phyloP scores from a whole-genome alignment of 2,329 filamentous ascomycete species.

The Aaosphaeria pasadenensis region DNA sequence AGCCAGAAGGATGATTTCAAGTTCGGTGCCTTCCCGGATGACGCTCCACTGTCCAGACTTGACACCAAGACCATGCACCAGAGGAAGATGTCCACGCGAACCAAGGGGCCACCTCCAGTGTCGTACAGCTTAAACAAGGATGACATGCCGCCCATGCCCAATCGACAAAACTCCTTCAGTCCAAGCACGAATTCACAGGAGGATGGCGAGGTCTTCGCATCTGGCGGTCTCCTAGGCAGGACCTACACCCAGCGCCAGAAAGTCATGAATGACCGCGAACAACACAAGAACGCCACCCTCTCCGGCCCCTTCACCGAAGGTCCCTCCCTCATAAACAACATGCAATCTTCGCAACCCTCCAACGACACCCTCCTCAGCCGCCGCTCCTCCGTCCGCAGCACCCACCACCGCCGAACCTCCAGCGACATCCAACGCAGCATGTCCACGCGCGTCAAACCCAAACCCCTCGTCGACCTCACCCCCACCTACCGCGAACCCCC shows the following conservation, averaged over 20 bases:
- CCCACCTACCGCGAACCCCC: slow-evolving; percentile 64
- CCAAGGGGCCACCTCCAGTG: slow-evolving; percentile 35
- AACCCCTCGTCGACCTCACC: slow-evolving; percentile 67
- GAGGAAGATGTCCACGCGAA: slow-evolving; percentile 36
- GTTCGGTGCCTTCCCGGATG: slow-evolving; percentile 24
- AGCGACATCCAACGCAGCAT: slow-evolving; percentile 44
- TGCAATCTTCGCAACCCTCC: slow-evolving; percentile 23
- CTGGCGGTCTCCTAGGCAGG: slow-evolving; percentile 48
- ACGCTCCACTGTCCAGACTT: slow-evolving; percentile 15
- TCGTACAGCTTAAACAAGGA: slow-evolving; percentile 22
- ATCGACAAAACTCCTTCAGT: slow-evolving; percentile 11
- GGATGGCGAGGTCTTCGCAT: slow-evolving; percentile 43
- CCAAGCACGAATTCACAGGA: slow-evolving; percentile 20
- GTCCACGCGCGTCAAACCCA: slow-evolving; percentile 47
- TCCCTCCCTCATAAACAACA: slow-evolving; percentile 54
- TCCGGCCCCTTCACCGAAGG: slow-evolving; percentile 56
- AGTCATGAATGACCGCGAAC: slow-evolving; percentile 37
- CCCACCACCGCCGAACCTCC: slow-evolving; percentile 27
- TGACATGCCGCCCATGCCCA: slow-evolving; percentile 1
- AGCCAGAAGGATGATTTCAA: slow-evolving; percentile 21
- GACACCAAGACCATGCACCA: slow-evolving; percentile 28
- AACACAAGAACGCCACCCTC: slow-evolving; percentile 31
- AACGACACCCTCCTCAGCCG: slow-evolving; percentile 25
- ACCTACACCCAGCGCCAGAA: slow-evolving; percentile 48
- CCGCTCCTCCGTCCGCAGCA: slow-evolving; percentile 31